Base-by-base conservation (phyloP, 2,329 filamentous ascomycete species). In the Didymosphaeria variabile region DNA sequence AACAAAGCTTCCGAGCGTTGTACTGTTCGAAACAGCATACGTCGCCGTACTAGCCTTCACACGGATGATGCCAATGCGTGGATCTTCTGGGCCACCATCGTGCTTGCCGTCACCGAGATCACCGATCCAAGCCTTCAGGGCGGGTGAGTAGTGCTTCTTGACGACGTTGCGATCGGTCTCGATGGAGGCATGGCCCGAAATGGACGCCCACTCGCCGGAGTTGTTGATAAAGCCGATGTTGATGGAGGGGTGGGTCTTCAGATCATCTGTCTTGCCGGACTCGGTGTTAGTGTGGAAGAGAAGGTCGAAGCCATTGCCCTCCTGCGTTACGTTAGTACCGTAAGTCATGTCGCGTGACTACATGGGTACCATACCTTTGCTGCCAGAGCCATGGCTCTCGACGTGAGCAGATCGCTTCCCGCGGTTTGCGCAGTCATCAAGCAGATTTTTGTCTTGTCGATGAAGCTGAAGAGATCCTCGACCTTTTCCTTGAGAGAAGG, bases 241-340 rank as follows among this genome's bases (percentile, higher is more conserved):
- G 81, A 93, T 86, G 68, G 91, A 86, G 0, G 89, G 82, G 77
- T 96, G 89, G 59, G 83, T 82, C 59, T 87, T 83, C 45, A 97
- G 85, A 73, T 97, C 93, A 77, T 92, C 86, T 5, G 92, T 93
- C 85, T 97, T 97, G 80, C 92, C 88, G 10, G 91, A 93, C 77
- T 94, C 91, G 64, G 92, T 93, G 83, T 97, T 97, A 74, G 93
- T 93, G 83, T 95, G 90, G 86, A 97, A 97, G 78, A 97, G 86
- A 59, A 95, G 86, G 76, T 96, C 93, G 59, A 93, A 85, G 72
- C 91, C 91, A 66, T 89, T 90, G 63, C 85, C 84, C 80, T 96
- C 92, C 91, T 94, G 17, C 15, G 32, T 46, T 10, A 42, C 31
- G 52, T 51, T 29, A 54, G 58, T 31, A 21, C 36, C 70, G 36